These are phyloP conservation scores for Marasmius fiardii DNA, from an alignment of 1,284 basidiomycete genomes.

Conservation along the genomic window DNA sequence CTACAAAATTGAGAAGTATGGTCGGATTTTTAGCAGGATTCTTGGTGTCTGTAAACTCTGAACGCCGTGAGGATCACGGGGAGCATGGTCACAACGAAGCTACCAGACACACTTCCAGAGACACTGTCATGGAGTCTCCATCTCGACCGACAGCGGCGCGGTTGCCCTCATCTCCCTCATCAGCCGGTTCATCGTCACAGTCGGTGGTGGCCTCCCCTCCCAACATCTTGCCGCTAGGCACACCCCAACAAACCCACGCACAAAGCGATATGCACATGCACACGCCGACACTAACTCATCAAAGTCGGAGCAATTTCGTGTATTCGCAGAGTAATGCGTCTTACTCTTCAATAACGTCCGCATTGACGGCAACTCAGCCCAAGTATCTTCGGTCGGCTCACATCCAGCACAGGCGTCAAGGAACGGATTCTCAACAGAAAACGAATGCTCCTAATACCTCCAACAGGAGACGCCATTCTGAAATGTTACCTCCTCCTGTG, in stretches of 20 bases:
- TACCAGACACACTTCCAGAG: neutral
- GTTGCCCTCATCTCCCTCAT: neutral
- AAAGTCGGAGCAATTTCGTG: neutral
- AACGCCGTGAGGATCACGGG: neutral
- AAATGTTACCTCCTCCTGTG: neutral
- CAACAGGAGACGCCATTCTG: neutral
- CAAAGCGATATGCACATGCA: neutral
- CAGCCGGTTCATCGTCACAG: neutral
- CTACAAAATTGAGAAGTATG: neutral
- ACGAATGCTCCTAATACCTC: neutral
- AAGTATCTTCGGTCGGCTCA: conserved; percentile 1
- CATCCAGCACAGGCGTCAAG: neutral
- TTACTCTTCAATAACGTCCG: neutral
- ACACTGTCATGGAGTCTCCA: neutral
- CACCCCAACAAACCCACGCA: neutral
- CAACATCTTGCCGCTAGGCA: neutral
- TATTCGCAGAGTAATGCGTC: neutral
- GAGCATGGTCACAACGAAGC: neutral
- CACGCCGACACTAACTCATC: neutral
- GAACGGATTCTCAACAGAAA: neutral
- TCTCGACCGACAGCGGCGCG: neutral
- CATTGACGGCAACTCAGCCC: neutral
- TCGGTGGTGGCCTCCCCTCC: neutral
- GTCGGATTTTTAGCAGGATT: conserved; percentile 3
- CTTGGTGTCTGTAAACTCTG: neutral